Base-by-base conservation (phyloP, 1,139 yeast genomes). In the Starmera stellimalicola region DNA sequence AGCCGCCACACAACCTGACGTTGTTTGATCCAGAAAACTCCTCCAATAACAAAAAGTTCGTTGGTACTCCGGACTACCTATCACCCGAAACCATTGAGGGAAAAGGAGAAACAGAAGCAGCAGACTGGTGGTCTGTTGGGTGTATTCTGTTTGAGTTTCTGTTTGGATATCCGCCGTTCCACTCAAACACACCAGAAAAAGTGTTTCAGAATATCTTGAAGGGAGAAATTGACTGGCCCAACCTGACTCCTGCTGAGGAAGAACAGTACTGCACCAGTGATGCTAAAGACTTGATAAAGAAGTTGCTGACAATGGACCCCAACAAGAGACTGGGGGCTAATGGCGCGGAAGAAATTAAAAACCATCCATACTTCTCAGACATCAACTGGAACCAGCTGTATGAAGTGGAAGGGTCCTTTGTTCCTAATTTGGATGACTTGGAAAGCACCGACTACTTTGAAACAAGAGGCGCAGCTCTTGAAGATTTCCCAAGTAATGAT, bases 91-190 rank as follows among this genome's bases (percentile, higher is more conserved):
- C 96, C 0, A 85, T 93, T 42, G 65, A 72, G 31, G 97, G 97
- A 22, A 67, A 69, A 6, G 84, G 85, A 0, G 96, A 91, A 54
- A 85, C 79, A 42, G 91, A 79, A 45, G 73, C 80, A 29, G 78
- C 94, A 26, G 99, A 93, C 62, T 93, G 98, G 98, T 93, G 98
- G 98, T 84, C 97, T 2, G 72, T 88, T 30, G 99, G 99, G 0
- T 91, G 97, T 57, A 87, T 93, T 37, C 59, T 88, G 35, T 93
- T 91, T 62, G 99, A 93, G 57, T 80, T 91, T 50, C 58, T 87
- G 33, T 83, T 83, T 54, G 98, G 98, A 0, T 83, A 77, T 51
- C 96, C 98, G 1, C 99, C 99, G 3, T 93, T 93, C 55, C 94
- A 85, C 55, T 94, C 84, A 1, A 64, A 66, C 6, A 68, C 88